These are phyloP conservation scores for Yamadazyma laniorum DNA, from an alignment of 805 yeast genomes.

Conservation along the genomic window DNA sequence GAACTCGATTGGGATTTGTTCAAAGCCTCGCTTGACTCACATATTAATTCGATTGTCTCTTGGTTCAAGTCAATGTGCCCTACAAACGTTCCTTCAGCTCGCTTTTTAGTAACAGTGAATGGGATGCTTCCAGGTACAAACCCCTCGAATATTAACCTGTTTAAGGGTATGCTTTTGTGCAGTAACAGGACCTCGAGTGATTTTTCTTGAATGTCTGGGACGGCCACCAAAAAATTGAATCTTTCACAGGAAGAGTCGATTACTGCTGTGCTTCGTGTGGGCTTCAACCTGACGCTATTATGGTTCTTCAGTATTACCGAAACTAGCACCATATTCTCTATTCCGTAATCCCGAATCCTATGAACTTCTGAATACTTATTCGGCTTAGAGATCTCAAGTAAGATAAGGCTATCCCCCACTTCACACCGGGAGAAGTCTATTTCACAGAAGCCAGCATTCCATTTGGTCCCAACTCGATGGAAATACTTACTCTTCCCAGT, in stretches of 20 bases:
- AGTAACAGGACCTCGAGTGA: not conserved
- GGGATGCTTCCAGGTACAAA: conserved; percentile 1
- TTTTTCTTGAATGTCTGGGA: not conserved
- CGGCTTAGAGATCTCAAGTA: conserved; percentile 7
- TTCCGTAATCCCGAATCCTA: conserved; percentile 6
- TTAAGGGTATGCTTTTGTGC: not conserved
- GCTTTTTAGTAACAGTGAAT: conserved; percentile 4
- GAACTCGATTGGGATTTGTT: not conserved
- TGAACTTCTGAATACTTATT: conserved; percentile 2
- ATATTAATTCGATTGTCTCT: not conserved
- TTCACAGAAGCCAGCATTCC: not conserved
- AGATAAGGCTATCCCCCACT: conserved; percentile 1
- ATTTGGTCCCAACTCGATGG: conserved; percentile 12
- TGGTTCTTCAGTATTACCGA: not conserved
- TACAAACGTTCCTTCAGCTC: not conserved
- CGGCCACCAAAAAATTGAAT: conserved; percentile 5
- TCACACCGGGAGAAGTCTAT: not conserved
- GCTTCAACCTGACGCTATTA: not conserved
- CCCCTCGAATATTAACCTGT: conserved; percentile 3
- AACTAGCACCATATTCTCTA: conserved; percentile 2
- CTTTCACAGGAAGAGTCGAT: not conserved
- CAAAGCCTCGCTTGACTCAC: not conserved
- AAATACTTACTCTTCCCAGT: conserved; percentile 34
- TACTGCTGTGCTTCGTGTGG: too few relatives aligned
- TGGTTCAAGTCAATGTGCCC: conserved; percentile 1